phyloP scores from a whole-genome alignment of 2,329 filamentous ascomycete genomes.

The Curvularia spicifera region DNA sequence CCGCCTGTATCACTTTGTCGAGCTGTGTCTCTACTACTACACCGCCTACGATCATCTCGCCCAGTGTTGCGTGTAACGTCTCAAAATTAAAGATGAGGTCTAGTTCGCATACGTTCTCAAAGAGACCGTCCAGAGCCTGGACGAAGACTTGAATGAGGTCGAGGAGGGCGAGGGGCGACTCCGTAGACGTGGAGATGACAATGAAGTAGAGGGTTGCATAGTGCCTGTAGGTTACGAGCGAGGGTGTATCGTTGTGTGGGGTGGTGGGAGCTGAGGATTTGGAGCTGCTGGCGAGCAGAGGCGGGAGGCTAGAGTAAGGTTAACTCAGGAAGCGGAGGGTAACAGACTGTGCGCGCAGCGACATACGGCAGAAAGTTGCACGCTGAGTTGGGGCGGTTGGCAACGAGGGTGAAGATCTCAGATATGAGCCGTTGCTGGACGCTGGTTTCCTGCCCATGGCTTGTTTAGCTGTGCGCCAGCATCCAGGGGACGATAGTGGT shows the following conservation, averaged over 20 bases:
- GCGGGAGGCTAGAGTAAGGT: slow-evolving; percentile 67
- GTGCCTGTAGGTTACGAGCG: slow-evolving; percentile 95
- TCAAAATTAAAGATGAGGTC: slow-evolving; percentile 99
- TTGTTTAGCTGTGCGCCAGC: slow-evolving; percentile 6
- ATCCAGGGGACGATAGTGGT: too few species aligned
- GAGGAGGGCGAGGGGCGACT: slow-evolving; percentile 92
- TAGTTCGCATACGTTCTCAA: slow-evolving; percentile 98
- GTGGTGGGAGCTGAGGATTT: slow-evolving; percentile 55
- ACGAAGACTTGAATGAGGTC: slow-evolving; percentile 99
- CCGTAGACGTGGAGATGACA: slow-evolving; percentile 93
- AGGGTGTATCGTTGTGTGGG: slow-evolving; percentile 85
- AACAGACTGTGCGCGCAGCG: slow-evolving; percentile 16
- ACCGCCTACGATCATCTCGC: slow-evolving; percentile 94
- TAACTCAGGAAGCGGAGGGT: slow-evolving; percentile 42
- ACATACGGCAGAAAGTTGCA: slow-evolving; percentile 90
- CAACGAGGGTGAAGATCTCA: slow-evolving; percentile 95
- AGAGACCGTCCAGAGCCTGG: slow-evolving; percentile 89
- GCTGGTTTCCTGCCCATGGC: slow-evolving; percentile 76
- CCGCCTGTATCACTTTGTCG: slow-evolving; percentile 85
- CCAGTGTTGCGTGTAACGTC: slow-evolving; percentile 86
- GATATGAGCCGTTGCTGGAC: slow-evolving; percentile 96
- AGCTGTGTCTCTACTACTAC: slow-evolving; percentile 92
- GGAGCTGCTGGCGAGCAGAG: slow-evolving; percentile 62
- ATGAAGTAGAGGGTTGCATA: slow-evolving; percentile 99
- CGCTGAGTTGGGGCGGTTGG: slow-evolving; percentile 85